phyloP scores from a whole-genome alignment of 441 rosid genomes.

The Hura crepitans region DNA sequence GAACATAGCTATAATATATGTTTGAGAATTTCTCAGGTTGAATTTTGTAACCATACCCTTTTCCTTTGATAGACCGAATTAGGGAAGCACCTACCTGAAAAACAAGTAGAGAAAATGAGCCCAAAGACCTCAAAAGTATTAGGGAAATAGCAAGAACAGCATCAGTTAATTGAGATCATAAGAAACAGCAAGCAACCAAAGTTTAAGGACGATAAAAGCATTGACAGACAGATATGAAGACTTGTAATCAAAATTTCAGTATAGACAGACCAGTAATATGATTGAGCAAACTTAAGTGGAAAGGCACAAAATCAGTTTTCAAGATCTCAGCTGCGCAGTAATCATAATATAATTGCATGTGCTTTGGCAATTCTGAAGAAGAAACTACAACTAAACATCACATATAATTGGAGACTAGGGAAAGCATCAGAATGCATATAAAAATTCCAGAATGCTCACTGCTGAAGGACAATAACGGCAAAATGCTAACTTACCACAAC shows the following conservation, averaged over 20 bases:
- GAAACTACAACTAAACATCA: conserved; percentile 2
- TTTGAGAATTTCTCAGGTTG: conserved; percentile 18
- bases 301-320: conserved; percentile 7
- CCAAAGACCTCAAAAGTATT: background rate
- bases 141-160: background rate
- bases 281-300: background rate
- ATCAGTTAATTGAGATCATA: background rate
- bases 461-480: background rate
- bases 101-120: conserved; percentile 24
- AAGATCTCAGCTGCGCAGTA: background rate
- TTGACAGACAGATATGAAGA: background rate
- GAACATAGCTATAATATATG: conserved; percentile 15
- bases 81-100: conserved; percentile 78
- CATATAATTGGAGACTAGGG: background rate
- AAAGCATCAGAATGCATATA: conserved; percentile 8
- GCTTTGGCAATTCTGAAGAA: background rate
- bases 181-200: background rate
- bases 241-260: background rate
- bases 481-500: conserved; percentile 42
- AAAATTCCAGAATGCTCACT: background rate
- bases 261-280: background rate
- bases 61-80: conserved; percentile 64
- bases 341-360: background rate
- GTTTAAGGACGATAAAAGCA: background rate
- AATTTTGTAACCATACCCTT: conserved; percentile 48